These are phyloP conservation scores for Arxiozyma slooffiae DNA, from an alignment of 1,139 yeast species.

Conservation along the genomic window DNA sequence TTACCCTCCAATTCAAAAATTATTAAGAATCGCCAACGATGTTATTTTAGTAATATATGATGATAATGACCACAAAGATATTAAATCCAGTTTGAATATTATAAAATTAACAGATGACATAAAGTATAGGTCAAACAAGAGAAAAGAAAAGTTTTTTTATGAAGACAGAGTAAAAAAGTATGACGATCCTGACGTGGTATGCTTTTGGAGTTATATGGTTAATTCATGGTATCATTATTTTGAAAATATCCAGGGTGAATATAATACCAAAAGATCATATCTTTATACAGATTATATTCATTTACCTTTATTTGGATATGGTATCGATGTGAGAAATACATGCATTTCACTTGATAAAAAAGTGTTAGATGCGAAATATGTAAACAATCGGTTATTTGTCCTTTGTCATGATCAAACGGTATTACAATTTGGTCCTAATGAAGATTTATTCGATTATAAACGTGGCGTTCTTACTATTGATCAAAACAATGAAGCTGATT, in stretches of 20 bases:
- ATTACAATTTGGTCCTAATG: neutral
- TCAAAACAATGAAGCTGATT: neutral
- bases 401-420: slow-evolving; percentile 1
- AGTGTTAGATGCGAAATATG: neutral
- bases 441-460: neutral
- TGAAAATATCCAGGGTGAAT: too few relatives aligned
- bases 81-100: neutral
- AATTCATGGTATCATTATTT: neutral
- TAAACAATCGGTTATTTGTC: neutral
- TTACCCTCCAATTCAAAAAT: neutral
- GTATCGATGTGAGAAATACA: neutral
- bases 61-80: neutral
- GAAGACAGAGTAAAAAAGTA: neutral
- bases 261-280: neutral
- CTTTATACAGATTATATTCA: neutral
- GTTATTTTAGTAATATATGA: neutral
- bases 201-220: neutral
- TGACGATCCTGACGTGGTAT: neutral
- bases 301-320: neutral
- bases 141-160: too few relatives aligned
- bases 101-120: neutral
- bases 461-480: neutral
- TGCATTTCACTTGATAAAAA: neutral
- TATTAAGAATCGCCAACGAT: neutral
- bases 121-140: neutral